Evolutionary conservation across 345 rosid genomes (phyloP).

Genomic region (Theobroma cacao): DNA sequence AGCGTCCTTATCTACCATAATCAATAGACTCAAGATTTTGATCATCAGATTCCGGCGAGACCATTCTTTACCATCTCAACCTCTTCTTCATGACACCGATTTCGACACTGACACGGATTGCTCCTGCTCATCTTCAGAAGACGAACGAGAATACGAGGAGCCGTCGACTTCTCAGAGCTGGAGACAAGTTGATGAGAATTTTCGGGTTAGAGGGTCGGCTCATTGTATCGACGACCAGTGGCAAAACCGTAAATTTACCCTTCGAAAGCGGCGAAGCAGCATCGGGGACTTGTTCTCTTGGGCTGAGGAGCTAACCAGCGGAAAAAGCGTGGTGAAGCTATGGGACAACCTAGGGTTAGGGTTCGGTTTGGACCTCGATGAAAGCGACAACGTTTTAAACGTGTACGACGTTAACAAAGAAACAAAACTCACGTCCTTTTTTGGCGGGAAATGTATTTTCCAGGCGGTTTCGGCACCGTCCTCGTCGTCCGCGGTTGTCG

Average conservation of each 20-base stretch:
- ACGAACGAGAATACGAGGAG: conserved; percentile 28
- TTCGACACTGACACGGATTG: conserved; percentile 41
- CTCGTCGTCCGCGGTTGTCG: conserved; percentile 36
- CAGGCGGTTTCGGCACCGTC: conserved; percentile 24
- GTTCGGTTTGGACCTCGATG: conserved; percentile 28
- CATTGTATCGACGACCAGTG: conserved; percentile 15
- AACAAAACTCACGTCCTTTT: conserved; percentile 15
- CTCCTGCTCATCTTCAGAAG: conserved; percentile 31
- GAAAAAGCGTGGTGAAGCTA: conserved; percentile 55
- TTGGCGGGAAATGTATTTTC: conserved; percentile 10
- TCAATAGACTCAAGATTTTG: conserved; percentile 40
- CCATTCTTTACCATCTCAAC: conserved; percentile 20
- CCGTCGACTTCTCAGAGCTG: conserved; percentile 14
- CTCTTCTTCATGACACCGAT: conserved; percentile 23
- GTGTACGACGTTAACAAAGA: conserved; percentile 11
- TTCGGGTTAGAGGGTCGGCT: conserved; percentile 45
- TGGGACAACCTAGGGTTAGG: conserved; percentile 53
- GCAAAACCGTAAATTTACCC: conserved; percentile 19
- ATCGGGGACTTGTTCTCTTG: conserved; percentile 41
- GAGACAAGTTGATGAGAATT: conserved; percentile 33
- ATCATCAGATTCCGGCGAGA: conserved; percentile 30
- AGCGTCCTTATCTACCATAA: conserved; percentile 55
- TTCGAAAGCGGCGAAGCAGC: conserved; percentile 44
- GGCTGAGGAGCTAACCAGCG: conserved; percentile 41
- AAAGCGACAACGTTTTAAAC: conserved; percentile 9